Percentiles rank a stretch among this genome's conserved stretches.
Conservation (phyloP, 2,329 filamentous ascomycete genomes). For the Neofusicoccum parvum region DNA sequence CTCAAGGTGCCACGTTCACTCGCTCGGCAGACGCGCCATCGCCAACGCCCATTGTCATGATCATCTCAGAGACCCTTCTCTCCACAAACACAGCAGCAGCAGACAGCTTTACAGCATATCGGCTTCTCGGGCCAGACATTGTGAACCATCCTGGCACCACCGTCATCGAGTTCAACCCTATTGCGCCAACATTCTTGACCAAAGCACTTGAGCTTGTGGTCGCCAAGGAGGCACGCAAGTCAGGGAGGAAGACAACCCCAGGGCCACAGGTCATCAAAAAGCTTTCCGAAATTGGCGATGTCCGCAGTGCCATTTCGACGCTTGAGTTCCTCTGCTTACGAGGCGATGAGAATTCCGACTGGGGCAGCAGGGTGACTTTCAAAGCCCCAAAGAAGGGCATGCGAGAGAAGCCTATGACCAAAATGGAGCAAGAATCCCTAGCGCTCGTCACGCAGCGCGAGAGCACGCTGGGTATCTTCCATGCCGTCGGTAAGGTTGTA, state of each 20-base stretch:
- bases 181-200: conserved; percentile 81
- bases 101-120: conserved; percentile 91
- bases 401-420: conserved; percentile 66
- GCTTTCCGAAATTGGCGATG: conserved; percentile 85
- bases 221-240: conserved; percentile 80
- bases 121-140: conserved; percentile 84
- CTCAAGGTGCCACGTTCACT: conserved; percentile 50
- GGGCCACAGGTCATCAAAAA: conserved; percentile 76
- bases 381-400: conserved; percentile 62
- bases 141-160: conserved; percentile 76
- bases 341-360: conserved; percentile 77
- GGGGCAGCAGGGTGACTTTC: conserved; percentile 74
- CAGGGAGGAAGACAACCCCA: conserved; percentile 72
- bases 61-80: conserved; percentile 87
- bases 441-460: conserved; percentile 84
- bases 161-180: conserved; percentile 88
- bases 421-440: conserved; percentile 76
- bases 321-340: conserved; percentile 90
- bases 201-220: conserved; percentile 84
- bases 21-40: conserved; percentile 29
- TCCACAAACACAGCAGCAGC: conserved; percentile 82
- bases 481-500: conserved; percentile 92
- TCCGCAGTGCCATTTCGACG: conserved; percentile 88
- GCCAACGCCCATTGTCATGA: conserved; percentile 71
- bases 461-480: conserved; percentile 89